Base-by-base conservation (phyloP, 352 stramenopile genomes). In the Aphanomyces invadans region DNA sequence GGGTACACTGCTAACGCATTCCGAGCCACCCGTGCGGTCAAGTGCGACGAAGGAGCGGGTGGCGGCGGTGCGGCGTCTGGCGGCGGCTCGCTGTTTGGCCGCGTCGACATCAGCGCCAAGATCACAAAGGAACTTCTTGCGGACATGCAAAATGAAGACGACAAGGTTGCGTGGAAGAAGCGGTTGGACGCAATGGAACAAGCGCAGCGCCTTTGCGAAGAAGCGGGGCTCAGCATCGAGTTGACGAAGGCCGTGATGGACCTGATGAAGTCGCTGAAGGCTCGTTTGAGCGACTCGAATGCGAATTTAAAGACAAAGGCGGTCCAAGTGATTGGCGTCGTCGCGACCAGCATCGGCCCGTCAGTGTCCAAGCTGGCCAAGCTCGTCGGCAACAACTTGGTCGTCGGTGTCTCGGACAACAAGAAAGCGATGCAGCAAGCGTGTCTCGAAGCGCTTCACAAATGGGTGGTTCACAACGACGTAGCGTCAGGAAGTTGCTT, bases 391-490 rank as follows among this genome's bases (percentile, higher is more conserved):
- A 68, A 75, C 12, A 89, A 64, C 62, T 65, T 95, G 17, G 75
- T 94, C 29, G 71, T 76, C 28, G 85, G 87, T 11, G 83, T 93
- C 32, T 75, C 75, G 2, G 87, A 95, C 71, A 95, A 95, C 74
- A 95, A 95, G 71, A 95, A 95, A 68, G 79, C 78, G 19, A 93
- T 95, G 87, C 85, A 92, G 70, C 49, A 73, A 23, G 87, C 85
- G 23, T 79, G 81, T 2, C 67, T 95, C 10, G 83, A 94, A 42
- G 77, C 85, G 26, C 69, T 95, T 29, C 77, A 92, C 62, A 90
- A 87, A 62, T 95, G 87, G 87, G 85, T 95, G 28, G 76, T 73
- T 12, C 87, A 95, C 73, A 85, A 80, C 59, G 77, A 86, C 38
- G 62, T 81, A 29, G 91, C 87, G 2, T 89, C 77, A 0, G 51